These are phyloP conservation scores for Hypoxylon sp. DNA, from an alignment of 2,329 filamentous ascomycete genomes.

Conservation along the genomic window DNA sequence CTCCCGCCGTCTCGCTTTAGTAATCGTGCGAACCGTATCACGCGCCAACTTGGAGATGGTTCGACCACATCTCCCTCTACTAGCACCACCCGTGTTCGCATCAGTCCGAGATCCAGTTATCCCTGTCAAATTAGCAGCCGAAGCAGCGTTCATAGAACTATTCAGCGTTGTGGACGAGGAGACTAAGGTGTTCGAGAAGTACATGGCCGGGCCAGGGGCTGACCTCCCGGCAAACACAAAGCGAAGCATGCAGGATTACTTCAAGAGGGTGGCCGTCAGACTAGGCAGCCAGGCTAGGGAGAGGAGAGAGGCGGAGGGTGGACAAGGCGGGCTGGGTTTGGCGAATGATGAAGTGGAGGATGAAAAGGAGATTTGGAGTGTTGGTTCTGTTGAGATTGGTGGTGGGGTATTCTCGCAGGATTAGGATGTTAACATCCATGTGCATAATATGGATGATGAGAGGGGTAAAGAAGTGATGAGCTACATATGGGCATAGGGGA, in stretches of 20 bases:
- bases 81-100: constrained; percentile 89
- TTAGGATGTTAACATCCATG: constrained; percentile 26
- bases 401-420: constrained; percentile 71
- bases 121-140: constrained; percentile 93
- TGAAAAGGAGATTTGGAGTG: constrained; percentile 95
- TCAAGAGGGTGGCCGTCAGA: constrained; percentile 90
- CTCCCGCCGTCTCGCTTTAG: constrained; percentile 86
- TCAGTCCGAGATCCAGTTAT: constrained; percentile 93
- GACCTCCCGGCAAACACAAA: constrained; percentile 80
- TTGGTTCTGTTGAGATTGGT: constrained; percentile 86
- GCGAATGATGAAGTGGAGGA: constrained; percentile 94
- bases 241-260: constrained; percentile 96
- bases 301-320: constrained; percentile 91
- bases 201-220: constrained; percentile 77
- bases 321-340: constrained; percentile 85
- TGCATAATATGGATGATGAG: not conserved
- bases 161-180: constrained; percentile 94
- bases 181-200: constrained; percentile 89
- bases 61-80: constrained; percentile 82
- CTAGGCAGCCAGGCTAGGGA: constrained; percentile 90
- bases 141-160: constrained; percentile 92
- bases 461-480: not conserved
- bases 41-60: constrained; percentile 85
- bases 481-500: not conserved
- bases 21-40: constrained; percentile 88